Evolutionary conservation across 106 monocot genomes (phyloP).

Genomic region (Dioscorea alata): DNA sequence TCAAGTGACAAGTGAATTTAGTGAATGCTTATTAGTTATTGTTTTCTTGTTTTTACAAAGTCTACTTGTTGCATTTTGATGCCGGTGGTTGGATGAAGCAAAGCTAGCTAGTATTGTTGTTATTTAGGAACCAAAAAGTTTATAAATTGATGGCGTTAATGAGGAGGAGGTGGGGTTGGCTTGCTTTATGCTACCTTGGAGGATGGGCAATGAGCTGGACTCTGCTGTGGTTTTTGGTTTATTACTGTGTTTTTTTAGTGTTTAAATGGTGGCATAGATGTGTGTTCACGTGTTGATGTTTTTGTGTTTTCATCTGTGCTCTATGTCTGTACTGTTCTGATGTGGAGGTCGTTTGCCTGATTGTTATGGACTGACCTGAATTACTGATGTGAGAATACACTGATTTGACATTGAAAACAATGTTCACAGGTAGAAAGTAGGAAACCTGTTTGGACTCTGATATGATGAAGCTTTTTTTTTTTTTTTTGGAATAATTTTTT

Average conservation of each 20-base stretch:
- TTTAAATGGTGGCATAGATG: neutral
- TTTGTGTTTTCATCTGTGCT: neutral
- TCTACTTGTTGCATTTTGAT: too few relatives aligned
- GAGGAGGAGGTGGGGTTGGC: neutral
- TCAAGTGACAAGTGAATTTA: neutral
- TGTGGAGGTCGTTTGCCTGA: too few relatives aligned
- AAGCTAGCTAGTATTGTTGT: neutral
- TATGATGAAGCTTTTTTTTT: too few relatives aligned
- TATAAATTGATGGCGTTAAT: neutral
- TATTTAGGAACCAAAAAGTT: neutral
- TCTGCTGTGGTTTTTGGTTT: conserved; percentile 35
- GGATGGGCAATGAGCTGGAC: conserved; percentile 29
- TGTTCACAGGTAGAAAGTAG: too few relatives aligned
- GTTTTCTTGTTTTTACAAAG: too few relatives aligned
- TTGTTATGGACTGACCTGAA: too few relatives aligned
- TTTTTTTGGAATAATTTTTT: too few relatives aligned
- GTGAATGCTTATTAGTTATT: neutral
- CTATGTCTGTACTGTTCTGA: too few relatives aligned
- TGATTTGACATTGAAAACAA: too few relatives aligned
- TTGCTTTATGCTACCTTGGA: neutral
- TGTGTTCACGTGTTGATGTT: neutral
- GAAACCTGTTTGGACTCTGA: too few relatives aligned
- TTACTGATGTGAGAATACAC: too few relatives aligned
- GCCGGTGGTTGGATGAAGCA: neutral
- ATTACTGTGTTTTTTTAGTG: conserved; percentile 4